Evolutionary conservation across 2,329 filamentous ascomycete species (phyloP).

Genomic region (Sporothrix brunneoviolacea): DNA sequence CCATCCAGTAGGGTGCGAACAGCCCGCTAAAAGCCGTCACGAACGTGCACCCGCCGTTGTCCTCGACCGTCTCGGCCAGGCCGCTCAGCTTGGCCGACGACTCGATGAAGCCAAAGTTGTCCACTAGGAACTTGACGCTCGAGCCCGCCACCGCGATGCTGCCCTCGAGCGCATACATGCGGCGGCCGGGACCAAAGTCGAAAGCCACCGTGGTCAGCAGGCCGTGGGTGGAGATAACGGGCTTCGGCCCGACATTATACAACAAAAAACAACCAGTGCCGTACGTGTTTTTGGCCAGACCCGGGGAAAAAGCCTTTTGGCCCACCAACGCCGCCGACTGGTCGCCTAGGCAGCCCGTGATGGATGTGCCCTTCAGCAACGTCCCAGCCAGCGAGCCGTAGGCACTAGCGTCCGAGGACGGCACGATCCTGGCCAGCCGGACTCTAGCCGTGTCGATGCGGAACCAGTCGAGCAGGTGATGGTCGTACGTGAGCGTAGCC

Average conservation of each 20-base stretch:
- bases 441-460: constrained; percentile 62
- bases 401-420: constrained; percentile 65
- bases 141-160: constrained; percentile 81
- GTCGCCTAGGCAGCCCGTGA: constrained; percentile 81
- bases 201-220: constrained; percentile 80
- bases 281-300: constrained; percentile 84
- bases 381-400: constrained; percentile 65
- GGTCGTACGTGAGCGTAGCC: constrained; percentile 71
- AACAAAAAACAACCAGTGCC: constrained; percentile 84
- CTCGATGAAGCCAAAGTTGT: constrained; percentile 57
- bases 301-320: constrained; percentile 74
- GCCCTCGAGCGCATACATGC: constrained; percentile 76
- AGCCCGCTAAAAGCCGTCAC: constrained; percentile 88
- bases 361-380: constrained; percentile 59
- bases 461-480: constrained; percentile 72
- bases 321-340: constrained; percentile 82
- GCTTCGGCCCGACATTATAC: constrained; percentile 79
- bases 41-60: constrained; percentile 79
- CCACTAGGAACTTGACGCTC: constrained; percentile 66
- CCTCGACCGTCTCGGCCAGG: constrained; percentile 48
- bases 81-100: constrained; percentile 43
- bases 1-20: constrained; percentile 92
- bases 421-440: constrained; percentile 70
- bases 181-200: constrained; percentile 56
- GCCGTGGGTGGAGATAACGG: constrained; percentile 77